Percentiles rank a stretch among this genome's conserved stretches.
These are phyloP conservation scores for Mucor velutinosus DNA, from an alignment of 371 early-diverging fungal species.

Conservation along the genomic window DNA sequence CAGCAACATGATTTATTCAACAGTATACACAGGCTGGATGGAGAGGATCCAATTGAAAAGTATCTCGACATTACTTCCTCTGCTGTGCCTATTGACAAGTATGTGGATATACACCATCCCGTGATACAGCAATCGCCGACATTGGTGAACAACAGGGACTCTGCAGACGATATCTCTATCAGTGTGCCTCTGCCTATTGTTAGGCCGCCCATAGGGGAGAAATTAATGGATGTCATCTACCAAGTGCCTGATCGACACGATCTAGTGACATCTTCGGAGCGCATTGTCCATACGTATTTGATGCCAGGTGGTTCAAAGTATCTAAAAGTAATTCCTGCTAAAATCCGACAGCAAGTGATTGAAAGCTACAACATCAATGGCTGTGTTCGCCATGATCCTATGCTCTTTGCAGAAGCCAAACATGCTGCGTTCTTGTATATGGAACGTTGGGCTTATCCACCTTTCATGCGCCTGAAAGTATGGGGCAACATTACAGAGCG, in stretches of 20 bases:
- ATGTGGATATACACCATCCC: not conserved
- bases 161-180: not conserved
- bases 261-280: constrained; percentile 57
- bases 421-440: constrained; percentile 58
- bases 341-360: constrained; percentile 30
- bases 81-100: not conserved
- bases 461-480: constrained; percentile 61
- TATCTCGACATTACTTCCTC: constrained; percentile 8
- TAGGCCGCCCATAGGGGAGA: not conserved
- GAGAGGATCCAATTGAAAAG: constrained; percentile 42
- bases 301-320: constrained; percentile 59
- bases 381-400: constrained; percentile 48
- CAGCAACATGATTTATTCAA: constrained; percentile 1
- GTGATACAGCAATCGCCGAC: not conserved
- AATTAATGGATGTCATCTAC: not conserved
- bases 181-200: not conserved
- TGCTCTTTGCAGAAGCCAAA: constrained; percentile 62
- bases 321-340: constrained; percentile 39
- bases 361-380: constrained; percentile 38
- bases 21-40: constrained; percentile 36
- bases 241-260: constrained; percentile 51
- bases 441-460: constrained; percentile 60
- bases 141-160: not conserved
- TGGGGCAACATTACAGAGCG: constrained; percentile 60
- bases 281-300: constrained; percentile 56